Percentiles rank a stretch among this genome's conserved stretches.
Evolutionary conservation across 2,329 filamentous ascomycete genomes (phyloP).

Genomic region (Pestalotiopsis sp.): DNA sequence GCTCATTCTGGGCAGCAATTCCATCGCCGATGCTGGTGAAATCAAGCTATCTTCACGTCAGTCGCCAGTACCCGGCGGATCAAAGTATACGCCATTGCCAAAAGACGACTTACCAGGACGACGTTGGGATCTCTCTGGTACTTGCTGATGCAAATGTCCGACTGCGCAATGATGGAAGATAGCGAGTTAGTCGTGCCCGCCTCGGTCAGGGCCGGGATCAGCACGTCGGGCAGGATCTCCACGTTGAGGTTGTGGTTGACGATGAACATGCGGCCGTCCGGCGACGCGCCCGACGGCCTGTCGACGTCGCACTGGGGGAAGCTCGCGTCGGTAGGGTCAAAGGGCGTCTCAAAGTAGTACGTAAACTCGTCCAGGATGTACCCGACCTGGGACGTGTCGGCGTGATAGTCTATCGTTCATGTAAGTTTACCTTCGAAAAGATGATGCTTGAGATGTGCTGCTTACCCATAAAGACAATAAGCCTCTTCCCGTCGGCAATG

Average conservation of each 20-base stretch:
- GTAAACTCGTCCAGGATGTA: constrained; percentile 68
- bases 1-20: constrained; percentile 36
- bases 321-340: constrained; percentile 59
- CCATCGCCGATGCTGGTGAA: constrained; percentile 44
- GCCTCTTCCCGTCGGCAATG: constrained; percentile 62
- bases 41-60: constrained; percentile 39
- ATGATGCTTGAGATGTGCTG: constrained; percentile 3
- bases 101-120: constrained; percentile 36
- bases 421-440: constrained; percentile 18
- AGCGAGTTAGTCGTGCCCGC: constrained; percentile 49
- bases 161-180: constrained; percentile 45
- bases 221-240: constrained; percentile 34
- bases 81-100: neutral
- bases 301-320: constrained; percentile 69
- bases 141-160: constrained; percentile 31
- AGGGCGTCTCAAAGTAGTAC: constrained; percentile 75
- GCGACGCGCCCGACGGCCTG: constrained; percentile 52
- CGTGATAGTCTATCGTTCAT: constrained; percentile 57
- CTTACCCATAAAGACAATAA: constrained; percentile 72
- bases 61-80: neutral
- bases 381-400: constrained; percentile 50
- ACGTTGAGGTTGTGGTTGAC: constrained; percentile 48
- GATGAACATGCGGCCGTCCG: constrained; percentile 45
- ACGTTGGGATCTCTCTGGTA: constrained; percentile 38
- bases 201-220: constrained; percentile 33